Base-by-base conservation (phyloP, 2,329 filamentous ascomycete genomes). In the Colletotrichum simmondsii region DNA sequence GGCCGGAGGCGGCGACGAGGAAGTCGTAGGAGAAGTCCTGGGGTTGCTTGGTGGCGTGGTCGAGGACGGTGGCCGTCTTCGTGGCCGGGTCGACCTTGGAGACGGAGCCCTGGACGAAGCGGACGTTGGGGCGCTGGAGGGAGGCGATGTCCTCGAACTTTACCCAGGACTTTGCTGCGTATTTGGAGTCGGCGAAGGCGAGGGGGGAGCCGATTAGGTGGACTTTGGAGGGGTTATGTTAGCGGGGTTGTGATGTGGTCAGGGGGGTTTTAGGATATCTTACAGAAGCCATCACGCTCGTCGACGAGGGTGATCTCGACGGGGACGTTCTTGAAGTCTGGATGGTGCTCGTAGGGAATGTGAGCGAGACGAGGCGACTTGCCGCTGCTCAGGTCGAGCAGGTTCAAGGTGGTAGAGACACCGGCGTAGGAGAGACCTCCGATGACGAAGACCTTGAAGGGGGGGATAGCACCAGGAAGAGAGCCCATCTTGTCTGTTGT, bases 231-330 rank as follows among this genome's bases (percentile, higher is more conserved):
- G 32, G 32, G 32, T 35, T 24, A 26, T 58, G 57, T 73, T 12
- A 74, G 70, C 58, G 32, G 42, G 16, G n/a, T 54, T 19, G 32
- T 72, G 66, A 26, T 26, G 3, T 26, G 24, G 24, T 26, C 24
- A 26, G 24, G 24, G 3, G 24, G 24, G 3, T 26, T 26, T 26
- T 26, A 26, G 24, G 24, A 26, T 26, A 2, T 82, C 92, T 77
- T 85, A 95, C 93, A 95, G 80, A 91, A 95, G n/a, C 94, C 94
- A 84, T 95, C 93, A n/a, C 92, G 86, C 81, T 95, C 92, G 77
- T 95, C 93, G 28, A 94, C 90, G 26, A 95, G 87, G 26, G 92
- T 95, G 63, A 95, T 91, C 49, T 94, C 88, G 16, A 94, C 81
- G 1, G 89, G 86, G 57, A 92, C 84, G 28, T 84, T 85, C 57